phyloP scores from a whole-genome alignment of 176 grass and related monocot genomes.

The Bonia amplexicaulis region DNA sequence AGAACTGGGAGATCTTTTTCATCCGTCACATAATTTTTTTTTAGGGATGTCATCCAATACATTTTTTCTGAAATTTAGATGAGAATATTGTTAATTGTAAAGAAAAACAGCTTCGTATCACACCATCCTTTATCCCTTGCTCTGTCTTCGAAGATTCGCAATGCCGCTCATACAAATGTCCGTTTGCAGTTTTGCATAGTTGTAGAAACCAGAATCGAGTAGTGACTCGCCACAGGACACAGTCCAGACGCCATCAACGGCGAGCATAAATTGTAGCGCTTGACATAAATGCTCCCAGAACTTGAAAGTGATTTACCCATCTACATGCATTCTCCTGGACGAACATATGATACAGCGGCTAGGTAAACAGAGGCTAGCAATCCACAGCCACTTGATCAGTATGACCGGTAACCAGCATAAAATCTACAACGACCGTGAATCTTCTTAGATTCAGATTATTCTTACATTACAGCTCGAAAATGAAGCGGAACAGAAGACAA shows the following conservation, averaged over 20 bases:
- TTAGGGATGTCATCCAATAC: not conserved
- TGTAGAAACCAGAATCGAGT: not conserved
- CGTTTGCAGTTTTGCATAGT: no score
- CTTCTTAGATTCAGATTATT: slow-evolving; percentile 41
- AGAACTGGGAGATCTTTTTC: not conserved
- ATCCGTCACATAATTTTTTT: not conserved
- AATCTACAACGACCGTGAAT: slow-evolving; percentile 32
- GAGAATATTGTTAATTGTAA: not conserved
- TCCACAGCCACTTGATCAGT: slow-evolving; percentile 3
- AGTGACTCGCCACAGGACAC: not conserved
- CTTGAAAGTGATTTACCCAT: not conserved
- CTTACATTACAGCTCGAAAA: slow-evolving; percentile 36
- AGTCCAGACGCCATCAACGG: not conserved
- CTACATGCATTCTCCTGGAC: not conserved
- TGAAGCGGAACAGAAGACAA: not conserved
- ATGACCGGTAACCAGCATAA: slow-evolving; percentile 4
- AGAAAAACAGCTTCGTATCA: not conserved
- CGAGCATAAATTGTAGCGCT: not conserved
- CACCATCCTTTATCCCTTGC: not conserved
- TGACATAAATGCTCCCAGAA: not conserved
- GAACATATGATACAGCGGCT: not conserved
- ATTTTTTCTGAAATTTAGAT: not conserved
- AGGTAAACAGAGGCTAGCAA: not conserved
- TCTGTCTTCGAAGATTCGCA: not conserved
- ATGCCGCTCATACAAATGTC: not conserved